Conservation (phyloP, 169 alveolate species). For the Cryptosporidium andersoni region DNA sequence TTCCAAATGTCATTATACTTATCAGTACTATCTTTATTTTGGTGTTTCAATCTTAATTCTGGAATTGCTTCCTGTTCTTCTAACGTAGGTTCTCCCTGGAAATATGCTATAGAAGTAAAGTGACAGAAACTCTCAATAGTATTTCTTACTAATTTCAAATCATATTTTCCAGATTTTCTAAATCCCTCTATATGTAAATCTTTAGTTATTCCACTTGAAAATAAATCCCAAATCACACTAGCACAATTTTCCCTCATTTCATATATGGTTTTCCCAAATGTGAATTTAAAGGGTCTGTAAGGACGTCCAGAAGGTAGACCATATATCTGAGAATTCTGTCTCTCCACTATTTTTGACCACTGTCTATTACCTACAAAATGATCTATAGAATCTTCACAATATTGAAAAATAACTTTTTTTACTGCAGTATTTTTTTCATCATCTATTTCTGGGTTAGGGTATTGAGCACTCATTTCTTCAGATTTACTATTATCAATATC, state of each 20-base stretch:
- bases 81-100: conserved; percentile 18
- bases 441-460: neutral
- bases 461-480: neutral
- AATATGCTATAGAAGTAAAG: conserved; percentile 53
- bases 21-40: neutral
- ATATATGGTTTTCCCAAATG: conserved; percentile 42
- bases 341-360: conserved; percentile 44
- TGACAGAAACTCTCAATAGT: conserved; percentile 52
- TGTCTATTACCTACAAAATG: conserved; percentile 49
- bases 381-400: conserved; percentile 63
- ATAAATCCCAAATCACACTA: conserved; percentile 58
- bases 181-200: conserved; percentile 40
- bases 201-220: conserved; percentile 3
- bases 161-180: conserved; percentile 51
- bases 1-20: neutral
- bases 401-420: conserved; percentile 33
- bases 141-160: conserved; percentile 2
- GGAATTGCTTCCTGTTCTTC: neutral
- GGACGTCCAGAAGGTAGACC: conserved; percentile 69
- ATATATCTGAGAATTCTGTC: conserved; percentile 32
- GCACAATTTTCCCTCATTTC: conserved; percentile 68
- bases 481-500: neutral
- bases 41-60: neutral
- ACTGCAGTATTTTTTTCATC: neutral
- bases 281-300: conserved; percentile 48